Evolutionary conservation across 257 asterid genomes (phyloP).

Genomic region (Nicotiana attenuata): DNA sequence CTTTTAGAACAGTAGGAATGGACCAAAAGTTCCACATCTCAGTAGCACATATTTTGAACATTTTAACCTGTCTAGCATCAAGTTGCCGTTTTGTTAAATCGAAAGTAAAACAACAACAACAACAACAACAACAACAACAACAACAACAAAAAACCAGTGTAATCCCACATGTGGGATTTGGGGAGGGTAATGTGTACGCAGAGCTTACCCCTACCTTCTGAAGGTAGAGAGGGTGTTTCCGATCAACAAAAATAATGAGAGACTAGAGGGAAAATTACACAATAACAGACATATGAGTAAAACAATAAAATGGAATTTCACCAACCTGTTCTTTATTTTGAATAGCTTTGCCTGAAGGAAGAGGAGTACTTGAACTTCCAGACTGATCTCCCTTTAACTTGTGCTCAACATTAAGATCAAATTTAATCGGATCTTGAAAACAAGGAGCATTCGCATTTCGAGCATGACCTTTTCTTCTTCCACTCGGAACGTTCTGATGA

Average conservation of each 20-base stretch:
- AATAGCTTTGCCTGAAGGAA: background rate
- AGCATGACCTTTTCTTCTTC: background rate
- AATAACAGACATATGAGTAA: background rate
- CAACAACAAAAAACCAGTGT: too few relatives aligned
- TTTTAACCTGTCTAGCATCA: too few relatives aligned
- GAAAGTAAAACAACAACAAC: too few relatives aligned
- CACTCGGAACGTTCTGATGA: background rate
- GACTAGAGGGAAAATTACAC: background rate
- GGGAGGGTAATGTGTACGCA: too few relatives aligned
- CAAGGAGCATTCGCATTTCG: background rate
- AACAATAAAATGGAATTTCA: background rate
- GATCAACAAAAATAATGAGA: background rate
- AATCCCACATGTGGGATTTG: too few relatives aligned
- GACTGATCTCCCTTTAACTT: background rate
- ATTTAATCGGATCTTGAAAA: background rate
- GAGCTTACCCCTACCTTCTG: too few relatives aligned
- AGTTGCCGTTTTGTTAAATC: too few relatives aligned
- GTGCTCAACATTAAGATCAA: background rate
- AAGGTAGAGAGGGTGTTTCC: too few relatives aligned
- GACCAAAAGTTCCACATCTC: background rate
- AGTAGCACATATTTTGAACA: background rate
- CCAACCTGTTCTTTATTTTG: background rate
- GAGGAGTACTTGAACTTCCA: background rate
- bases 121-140: too few relatives aligned
- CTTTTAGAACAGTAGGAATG: background rate